phyloP scores from a whole-genome alignment of 2,329 filamentous ascomycete genomes.

The Dactylonectria estremocensis region DNA sequence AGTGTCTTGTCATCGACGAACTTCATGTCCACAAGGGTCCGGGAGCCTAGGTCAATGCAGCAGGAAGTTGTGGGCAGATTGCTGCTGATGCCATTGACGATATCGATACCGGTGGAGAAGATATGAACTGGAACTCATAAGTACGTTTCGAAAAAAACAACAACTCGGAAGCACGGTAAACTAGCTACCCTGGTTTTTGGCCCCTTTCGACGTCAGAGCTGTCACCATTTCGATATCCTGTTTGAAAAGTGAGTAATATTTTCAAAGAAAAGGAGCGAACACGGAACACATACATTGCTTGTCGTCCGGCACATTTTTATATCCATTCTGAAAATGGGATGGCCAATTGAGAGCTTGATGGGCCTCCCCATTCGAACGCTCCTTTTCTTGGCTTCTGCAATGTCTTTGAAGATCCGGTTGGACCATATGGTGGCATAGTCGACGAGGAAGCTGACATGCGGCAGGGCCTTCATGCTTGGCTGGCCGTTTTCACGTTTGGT shows the following conservation, averaged over 20 bases:
- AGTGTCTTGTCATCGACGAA: constrained; percentile 76
- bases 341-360: constrained; percentile 61
- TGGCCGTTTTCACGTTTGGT: constrained; percentile 63
- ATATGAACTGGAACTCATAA: constrained; percentile 64
- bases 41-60: constrained; percentile 58
- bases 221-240: constrained; percentile 58
- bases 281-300: constrained; percentile 51
- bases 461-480: constrained; percentile 65
- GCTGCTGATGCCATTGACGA: constrained; percentile 73
- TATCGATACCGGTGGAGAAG: constrained; percentile 67
- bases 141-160: not conserved
- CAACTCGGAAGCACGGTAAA: too few species aligned
- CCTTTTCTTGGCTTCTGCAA: constrained; percentile 78
- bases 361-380: constrained; percentile 77
- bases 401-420: constrained; percentile 74
- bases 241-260: constrained; percentile 32
- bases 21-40: constrained; percentile 73
- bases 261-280: not conserved
- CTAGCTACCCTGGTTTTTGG: constrained; percentile 55
- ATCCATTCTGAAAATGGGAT: constrained; percentile 67
- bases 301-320: constrained; percentile 66
- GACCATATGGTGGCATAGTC: constrained; percentile 71
- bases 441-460: constrained; percentile 76
- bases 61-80: constrained; percentile 57
- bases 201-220: constrained; percentile 58